Evolutionary conservation across 2,329 filamentous ascomycete species (phyloP), one percentile per base, ranked within the genome.

Genomic region (Fusarium mangiferae): DNA sequence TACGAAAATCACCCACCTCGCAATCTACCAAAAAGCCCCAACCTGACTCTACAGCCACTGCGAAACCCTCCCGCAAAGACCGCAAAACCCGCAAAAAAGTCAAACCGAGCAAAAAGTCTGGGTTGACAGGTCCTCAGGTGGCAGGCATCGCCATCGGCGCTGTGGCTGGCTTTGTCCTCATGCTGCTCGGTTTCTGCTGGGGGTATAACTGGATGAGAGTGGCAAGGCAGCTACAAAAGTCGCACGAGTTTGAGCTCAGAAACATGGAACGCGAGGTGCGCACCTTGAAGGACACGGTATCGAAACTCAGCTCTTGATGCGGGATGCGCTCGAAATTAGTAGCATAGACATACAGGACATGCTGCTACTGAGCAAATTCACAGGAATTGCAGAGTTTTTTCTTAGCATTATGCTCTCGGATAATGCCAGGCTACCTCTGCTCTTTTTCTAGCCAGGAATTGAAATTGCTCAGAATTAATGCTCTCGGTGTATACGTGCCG

Each of bases 31-130:
- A 33, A 33, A 30, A 33, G 12, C 11, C 10, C 14, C 14, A 22
- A 22, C 20, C 46, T 12, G 20, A 49, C 4, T 14, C 48, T 13
- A 14, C 17, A 15, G 18, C 13, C 9, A 36, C n/a, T 11, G 2
- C 12, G 4, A 5, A 15, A 22, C 33, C 49, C 0, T 15, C 33
- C 13, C 7, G 49, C 5, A 0, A 52, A 11, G 5, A 38, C 17
- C 17, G 36, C 9, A 38, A 38, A 18, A 38, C 13, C 17, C 4
- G 42, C 6, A 7, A 45, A 18, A 9, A 15, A 36, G 7, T 3
- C 2, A 36, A 52, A 22, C 5, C 18, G 9, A 36, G 20, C 3
- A 11, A 3, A 3, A 15, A 5, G n/a, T 28, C 24, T 5, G 51
- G 24, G 5, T n/a, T 54, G 35, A 17, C 20, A 10, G 12, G 10